A percentile compares a stretch with the other conserved stretches of the same genome.
phyloP scores from a whole-genome alignment of 257 asterid genomes.

The Nicotiana attenuata region DNA sequence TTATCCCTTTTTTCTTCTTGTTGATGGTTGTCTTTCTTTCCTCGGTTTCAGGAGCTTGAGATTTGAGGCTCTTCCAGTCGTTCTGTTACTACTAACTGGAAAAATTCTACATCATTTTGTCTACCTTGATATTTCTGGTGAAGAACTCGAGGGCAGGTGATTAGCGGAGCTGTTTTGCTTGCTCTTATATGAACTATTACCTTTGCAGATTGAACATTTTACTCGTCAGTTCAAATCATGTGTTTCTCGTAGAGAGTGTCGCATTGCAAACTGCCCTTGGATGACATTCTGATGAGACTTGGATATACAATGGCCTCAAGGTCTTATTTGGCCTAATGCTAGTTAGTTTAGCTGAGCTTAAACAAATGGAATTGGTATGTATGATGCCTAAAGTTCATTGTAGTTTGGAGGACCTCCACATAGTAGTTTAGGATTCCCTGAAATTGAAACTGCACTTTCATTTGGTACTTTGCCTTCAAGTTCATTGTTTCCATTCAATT shows the following conservation, averaged over 20 bases:
- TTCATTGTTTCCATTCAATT: constrained; percentile 16
- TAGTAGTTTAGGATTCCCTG: constrained; percentile 20
- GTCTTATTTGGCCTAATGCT: not conserved
- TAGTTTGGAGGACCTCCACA: constrained; percentile 31
- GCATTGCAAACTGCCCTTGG: too few species aligned
- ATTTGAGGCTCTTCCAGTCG: constrained; percentile 17
- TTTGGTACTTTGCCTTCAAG: constrained; percentile 33
- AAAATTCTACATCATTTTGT: not conserved
- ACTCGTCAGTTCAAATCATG: too few species aligned
- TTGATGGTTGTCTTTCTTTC: not conserved
- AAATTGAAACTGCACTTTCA: constrained; percentile 17
- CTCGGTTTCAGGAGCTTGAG: constrained; percentile 12
- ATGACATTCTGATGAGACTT: too few species aligned
- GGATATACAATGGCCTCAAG: too few species aligned
- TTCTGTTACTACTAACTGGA: constrained; percentile 14
- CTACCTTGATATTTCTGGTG: not conserved
- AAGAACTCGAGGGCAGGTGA: not conserved
- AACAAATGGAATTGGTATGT: too few species aligned
- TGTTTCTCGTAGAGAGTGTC: too few species aligned
- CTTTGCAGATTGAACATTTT: not conserved
- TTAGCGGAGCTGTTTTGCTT: not conserved
- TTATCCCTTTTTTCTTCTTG: not conserved
- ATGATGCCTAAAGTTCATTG: not conserved
- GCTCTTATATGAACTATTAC: not conserved
- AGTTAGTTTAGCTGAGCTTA: not conserved